Base-by-base conservation (phyloP, 306 rosid species). In the Quercus dentata region DNA sequence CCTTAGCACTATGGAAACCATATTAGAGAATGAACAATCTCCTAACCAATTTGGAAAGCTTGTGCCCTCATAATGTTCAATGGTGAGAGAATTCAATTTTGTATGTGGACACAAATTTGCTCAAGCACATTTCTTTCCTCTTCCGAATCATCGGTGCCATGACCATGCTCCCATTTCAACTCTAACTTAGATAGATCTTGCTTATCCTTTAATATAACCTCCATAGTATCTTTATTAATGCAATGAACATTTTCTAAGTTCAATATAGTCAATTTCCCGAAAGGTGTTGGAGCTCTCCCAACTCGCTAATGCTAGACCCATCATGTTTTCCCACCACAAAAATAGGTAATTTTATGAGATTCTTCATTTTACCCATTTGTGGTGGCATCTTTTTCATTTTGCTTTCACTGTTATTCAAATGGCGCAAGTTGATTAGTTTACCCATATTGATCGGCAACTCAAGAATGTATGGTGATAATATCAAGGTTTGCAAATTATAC, bases 401-500 rank as follows among this genome's bases (percentile, higher is more conserved):
- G 2, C 23, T 55, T 10, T 25, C 68, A 10, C 57, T 27, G 21
- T 74, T 67, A 54, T 84, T 80, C 55, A 84, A 81, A 28, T 73
- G 68, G 6, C 80, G 74, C 69, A 81, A 15, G 55, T 80, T 80
- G n/a, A 77, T 23, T 18, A 84, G 80, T 41, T 31, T 80, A 15
- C 33, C 58, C 80, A 81, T 55, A 52, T 81, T 55, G n/a, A 8
- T 4, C 0, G 80, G 88, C 35, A 84, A 69, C 30, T 17, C 30
- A 7, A 2, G 19, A 31, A 80, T 9, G 67, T 90, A 89, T 9
- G 10, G 2, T 0, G 41, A 52, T 46, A 89, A 64, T 23, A 71
- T 18, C 19, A 87, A 18, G 1, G 86, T 81, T 59, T 90, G 88
- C 27, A 89, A 74, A 58, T 85, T 83, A 46, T 61, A 74, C 20